phyloP scores from a whole-genome alignment of 1,284 basidiomycete species.

The Puccinia hordei region DNA sequence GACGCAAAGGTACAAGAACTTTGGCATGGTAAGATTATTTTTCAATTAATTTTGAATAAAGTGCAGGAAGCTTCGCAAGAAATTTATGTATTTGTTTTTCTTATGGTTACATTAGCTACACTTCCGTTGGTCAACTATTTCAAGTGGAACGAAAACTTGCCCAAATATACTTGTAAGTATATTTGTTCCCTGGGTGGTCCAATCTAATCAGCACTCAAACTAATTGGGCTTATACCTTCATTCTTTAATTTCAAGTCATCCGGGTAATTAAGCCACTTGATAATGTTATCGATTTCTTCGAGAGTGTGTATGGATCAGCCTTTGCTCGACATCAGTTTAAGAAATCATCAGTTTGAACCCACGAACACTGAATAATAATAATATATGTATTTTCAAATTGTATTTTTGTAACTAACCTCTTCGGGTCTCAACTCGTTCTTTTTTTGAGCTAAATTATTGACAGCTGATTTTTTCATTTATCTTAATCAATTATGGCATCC shows the following conservation, averaged over 20 bases:
- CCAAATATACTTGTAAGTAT: slow-evolving; percentile 36
- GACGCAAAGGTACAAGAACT: slow-evolving; percentile 44
- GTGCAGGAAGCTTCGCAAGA: not conserved
- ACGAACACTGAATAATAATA: too few species aligned
- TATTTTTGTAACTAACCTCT: too few species aligned
- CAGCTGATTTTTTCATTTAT: too few species aligned
- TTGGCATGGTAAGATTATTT: slow-evolving; percentile 32
- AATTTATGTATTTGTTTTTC: not conserved
- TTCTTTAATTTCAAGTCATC: slow-evolving; percentile 11
- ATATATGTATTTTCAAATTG: too few species aligned
- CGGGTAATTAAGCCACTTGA: slow-evolving; percentile 34
- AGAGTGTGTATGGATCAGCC: slow-evolving; percentile 23
- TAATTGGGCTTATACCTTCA: not conserved
- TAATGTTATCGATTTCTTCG: slow-evolving; percentile 39
- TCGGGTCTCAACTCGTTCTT: too few species aligned
- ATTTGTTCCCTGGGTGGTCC: not conserved
- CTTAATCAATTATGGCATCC: too few species aligned
- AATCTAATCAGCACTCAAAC: not conserved
- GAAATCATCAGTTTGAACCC: slow-evolving; percentile 7
- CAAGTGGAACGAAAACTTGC: slow-evolving; percentile 44
- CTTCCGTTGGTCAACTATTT: slow-evolving; percentile 40
- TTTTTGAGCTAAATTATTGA: too few species aligned
- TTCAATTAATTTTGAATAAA: not conserved
- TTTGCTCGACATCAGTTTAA: slow-evolving; percentile 38
- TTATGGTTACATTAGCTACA: not conserved